Conservation (phyloP, 306 rosid genomes). For the Cucumis melo region DNA sequence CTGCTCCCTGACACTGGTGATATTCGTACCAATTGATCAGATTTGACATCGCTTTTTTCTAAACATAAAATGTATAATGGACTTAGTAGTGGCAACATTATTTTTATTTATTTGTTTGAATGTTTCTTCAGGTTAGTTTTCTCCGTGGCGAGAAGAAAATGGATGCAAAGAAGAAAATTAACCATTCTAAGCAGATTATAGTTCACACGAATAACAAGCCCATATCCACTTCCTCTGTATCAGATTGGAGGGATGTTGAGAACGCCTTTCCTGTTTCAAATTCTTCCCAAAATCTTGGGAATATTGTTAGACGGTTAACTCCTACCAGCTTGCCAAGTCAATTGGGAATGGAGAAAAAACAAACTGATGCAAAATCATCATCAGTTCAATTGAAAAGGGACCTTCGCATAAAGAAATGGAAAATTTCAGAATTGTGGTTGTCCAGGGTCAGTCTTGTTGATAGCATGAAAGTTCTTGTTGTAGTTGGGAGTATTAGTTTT, state of each 20-base stretch:
- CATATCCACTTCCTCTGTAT: slow-evolving; percentile 35
- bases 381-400: slow-evolving; percentile 68
- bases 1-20: slow-evolving; percentile 71
- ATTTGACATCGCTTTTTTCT: background rate
- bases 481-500: slow-evolving; percentile 65
- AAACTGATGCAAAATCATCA: slow-evolving; percentile 25
- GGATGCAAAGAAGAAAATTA: slow-evolving; percentile 40
- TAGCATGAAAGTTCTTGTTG: slow-evolving; percentile 32
- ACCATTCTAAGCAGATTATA: slow-evolving; percentile 25
- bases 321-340: slow-evolving; percentile 63
- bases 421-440: slow-evolving; percentile 44
- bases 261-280: slow-evolving; percentile 42
- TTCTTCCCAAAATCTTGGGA: slow-evolving; percentile 54
- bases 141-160: slow-evolving; percentile 51
- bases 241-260: slow-evolving; percentile 48
- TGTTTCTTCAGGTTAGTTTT: slow-evolving; percentile 60
- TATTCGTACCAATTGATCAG: slow-evolving; percentile 20
- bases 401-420: slow-evolving; percentile 36
- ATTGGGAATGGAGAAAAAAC: slow-evolving; percentile 39
- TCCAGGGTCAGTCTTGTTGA: slow-evolving; percentile 24
- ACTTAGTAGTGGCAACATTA: background rate
- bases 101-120: background rate
- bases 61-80: background rate
- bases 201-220: slow-evolving; percentile 52
- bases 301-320: slow-evolving; percentile 72